Evolutionary conservation across 768 basidiomycete species (phyloP), one percentile per base, ranked within the genome.

Genomic region (Astraeus odoratus): DNA sequence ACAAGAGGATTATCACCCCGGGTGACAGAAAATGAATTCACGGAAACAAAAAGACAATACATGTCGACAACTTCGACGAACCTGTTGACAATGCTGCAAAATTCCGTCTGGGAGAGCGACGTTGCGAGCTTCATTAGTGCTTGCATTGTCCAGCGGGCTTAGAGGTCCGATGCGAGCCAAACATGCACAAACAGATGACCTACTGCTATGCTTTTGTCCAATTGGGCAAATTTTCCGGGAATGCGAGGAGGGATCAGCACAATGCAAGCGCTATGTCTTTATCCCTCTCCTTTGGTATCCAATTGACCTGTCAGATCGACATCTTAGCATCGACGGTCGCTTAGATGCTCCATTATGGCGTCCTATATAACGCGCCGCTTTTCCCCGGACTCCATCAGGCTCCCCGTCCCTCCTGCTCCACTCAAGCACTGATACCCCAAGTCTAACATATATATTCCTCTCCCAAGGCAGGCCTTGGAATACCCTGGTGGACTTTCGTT

Each of bases 381-480:
- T 45, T 31, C 34, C 16, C 39, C 43, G 25, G 39, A 23, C 18
- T 46, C 30, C 34, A 42, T 33, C 49, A 53, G 40, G 42, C 33
- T 40, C 41, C 42, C 35, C 36, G 23, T 36, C 36, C 35, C 26
- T 45, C 30, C 44, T 31, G 36, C 49, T 42, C 43, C 37, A 34
- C 39, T 43, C 38, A 38, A 30, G 35, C 25, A 29, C 39, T 43
- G 36, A 44, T 40, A 48, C 46, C 40, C 46, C 44, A 39, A 42
- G 27, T 24, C 30, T 22, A 40, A 42, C 46, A 51, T 43, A 48
- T 51, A 51, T 7, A 29, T 31, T 31, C 30, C 22, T 38, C 25
- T 19, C 20, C 38, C 51, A 55, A 58, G 45, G 54, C 56, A 39
- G 52, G 57, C 49, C 58, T 50, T 53, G 43, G 50, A 30, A 42